Conservation (phyloP, 2,329 filamentous ascomycete genomes). For the Aureobasidium melanogenum region DNA sequence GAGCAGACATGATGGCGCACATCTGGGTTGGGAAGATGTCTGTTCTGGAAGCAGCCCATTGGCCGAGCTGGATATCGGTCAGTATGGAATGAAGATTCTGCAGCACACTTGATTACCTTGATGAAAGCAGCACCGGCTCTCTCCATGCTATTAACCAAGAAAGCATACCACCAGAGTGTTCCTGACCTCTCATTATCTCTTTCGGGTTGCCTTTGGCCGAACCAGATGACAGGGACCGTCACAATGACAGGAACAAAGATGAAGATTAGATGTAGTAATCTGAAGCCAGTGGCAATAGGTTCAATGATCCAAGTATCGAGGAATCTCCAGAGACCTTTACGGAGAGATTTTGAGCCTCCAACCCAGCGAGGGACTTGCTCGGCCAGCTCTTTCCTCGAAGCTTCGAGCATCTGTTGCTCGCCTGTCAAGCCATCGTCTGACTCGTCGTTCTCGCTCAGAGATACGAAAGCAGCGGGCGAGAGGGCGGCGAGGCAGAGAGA, state of each 20-base stretch:
- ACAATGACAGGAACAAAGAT: slow-evolving; percentile 89
- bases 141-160: slow-evolving; percentile 85
- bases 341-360: slow-evolving; percentile 48
- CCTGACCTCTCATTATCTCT: slow-evolving; percentile 69
- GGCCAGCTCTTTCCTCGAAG: slow-evolving; percentile 66
- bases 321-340: slow-evolving; percentile 54
- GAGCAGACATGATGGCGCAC: slow-evolving; percentile 85
- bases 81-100: too few relatives aligned
- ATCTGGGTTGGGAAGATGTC: slow-evolving; percentile 94
- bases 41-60: slow-evolving; percentile 94
- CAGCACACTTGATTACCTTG: slow-evolving; percentile 61
- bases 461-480: slow-evolving; percentile 51
- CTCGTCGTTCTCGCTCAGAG: slow-evolving; percentile 44
- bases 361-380: slow-evolving; percentile 58
- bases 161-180: slow-evolving; percentile 89
- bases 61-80: slow-evolving; percentile 59
- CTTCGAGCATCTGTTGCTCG: slow-evolving; percentile 79
- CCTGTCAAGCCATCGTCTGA: slow-evolving; percentile 52
- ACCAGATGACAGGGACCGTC: slow-evolving; percentile 70
- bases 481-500: slow-evolving; percentile 32
- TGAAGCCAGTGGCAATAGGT: slow-evolving; percentile 73
- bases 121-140: slow-evolving; percentile 91
- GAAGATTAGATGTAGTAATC: slow-evolving; percentile 77
- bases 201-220: slow-evolving; percentile 56
- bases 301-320: slow-evolving; percentile 68